Conservation (phyloP, 768 basidiomycete genomes). For the Pleurotus tuoliensis region DNA sequence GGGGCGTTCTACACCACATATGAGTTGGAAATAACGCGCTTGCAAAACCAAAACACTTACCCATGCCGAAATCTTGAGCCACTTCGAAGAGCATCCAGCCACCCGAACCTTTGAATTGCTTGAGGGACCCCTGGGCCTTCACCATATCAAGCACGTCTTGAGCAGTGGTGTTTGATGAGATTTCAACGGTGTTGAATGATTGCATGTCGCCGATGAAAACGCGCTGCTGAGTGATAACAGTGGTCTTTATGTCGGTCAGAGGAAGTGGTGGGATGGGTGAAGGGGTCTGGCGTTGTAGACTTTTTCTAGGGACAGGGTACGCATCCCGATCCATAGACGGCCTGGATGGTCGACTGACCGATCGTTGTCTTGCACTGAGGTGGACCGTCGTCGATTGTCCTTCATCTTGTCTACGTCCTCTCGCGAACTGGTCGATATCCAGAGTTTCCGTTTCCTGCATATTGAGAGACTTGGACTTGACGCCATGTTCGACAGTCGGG, state of each 20-base stretch:
- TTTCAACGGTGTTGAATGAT: conserved; percentile 69
- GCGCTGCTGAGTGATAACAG: conserved; percentile 54
- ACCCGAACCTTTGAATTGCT: conserved; percentile 51
- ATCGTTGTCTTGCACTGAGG: neutral
- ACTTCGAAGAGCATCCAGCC: conserved; percentile 92
- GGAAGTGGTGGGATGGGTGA: conserved; percentile 35
- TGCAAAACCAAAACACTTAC: conserved; percentile 40
- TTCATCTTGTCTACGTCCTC: conserved; percentile 1
- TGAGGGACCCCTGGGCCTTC: conserved; percentile 62
- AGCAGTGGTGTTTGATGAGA: conserved; percentile 63
- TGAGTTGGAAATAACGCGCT: neutral
- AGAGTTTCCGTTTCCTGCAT: neutral
- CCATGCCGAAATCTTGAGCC: conserved; percentile 90
- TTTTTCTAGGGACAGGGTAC: conserved; percentile 16
- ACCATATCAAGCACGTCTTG: conserved; percentile 68
- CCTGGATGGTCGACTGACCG: neutral
- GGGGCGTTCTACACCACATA: conserved; percentile 67
- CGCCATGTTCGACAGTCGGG: conserved; percentile 18
- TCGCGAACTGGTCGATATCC: conserved; percentile 1
- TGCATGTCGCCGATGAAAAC: conserved; percentile 78
- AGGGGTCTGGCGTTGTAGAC: conserved; percentile 18
- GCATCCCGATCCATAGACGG: conserved; percentile 22
- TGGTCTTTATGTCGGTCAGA: conserved; percentile 26
- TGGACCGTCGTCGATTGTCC: neutral
- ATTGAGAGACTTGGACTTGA: conserved; percentile 16